Evolutionary conservation across 2,329 filamentous ascomycete species (phyloP).

Genomic region (Alternaria gaisen): DNA sequence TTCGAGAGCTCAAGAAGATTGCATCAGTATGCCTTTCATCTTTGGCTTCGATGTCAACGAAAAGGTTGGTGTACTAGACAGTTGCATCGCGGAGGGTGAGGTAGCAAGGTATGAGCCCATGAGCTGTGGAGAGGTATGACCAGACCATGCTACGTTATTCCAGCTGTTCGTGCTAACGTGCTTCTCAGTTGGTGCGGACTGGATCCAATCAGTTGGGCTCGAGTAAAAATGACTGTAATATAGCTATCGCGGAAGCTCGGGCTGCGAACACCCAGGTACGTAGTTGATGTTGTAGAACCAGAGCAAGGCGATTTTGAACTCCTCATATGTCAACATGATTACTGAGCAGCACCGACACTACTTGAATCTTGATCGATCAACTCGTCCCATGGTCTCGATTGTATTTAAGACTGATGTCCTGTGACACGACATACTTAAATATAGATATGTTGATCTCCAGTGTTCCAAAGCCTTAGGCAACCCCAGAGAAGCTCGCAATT

Average conservation of each 20-base stretch:
- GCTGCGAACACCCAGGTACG: neutral
- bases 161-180: no score
- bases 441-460: no score
- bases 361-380: no score
- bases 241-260: neutral
- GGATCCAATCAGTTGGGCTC: neutral
- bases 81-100: neutral
- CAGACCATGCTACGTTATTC: no score
- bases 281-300: no score
- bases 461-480: no score
- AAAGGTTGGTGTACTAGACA: neutral
- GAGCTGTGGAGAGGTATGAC: neutral
- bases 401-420: no score
- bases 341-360: no score
- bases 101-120: neutral
- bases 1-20: neutral
- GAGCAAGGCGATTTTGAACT: no score
- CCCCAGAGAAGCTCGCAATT: neutral
- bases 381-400: no score
- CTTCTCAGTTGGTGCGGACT: neutral
- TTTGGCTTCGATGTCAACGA: neutral
- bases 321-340: no score
- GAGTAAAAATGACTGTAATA: neutral
- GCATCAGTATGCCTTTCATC: neutral
- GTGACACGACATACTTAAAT: no score